These are phyloP conservation scores for Aspergillus novoparasiticus DNA, from an alignment of 2,329 filamentous ascomycete species.

Conservation along the genomic window DNA sequence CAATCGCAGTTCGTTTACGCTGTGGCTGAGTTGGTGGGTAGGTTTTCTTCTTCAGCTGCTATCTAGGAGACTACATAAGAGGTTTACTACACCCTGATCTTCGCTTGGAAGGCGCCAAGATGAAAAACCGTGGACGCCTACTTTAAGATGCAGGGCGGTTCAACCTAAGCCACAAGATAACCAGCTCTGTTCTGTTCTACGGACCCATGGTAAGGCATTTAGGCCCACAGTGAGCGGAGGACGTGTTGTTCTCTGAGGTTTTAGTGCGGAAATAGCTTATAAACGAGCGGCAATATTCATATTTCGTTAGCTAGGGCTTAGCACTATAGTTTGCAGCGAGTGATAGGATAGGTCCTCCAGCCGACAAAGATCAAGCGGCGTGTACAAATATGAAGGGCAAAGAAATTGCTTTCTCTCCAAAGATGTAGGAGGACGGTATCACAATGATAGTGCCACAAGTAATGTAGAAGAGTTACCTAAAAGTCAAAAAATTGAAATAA, in stretches of 20 bases:
- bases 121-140: background rate
- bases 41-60: background rate
- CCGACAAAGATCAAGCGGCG: background rate
- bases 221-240: background rate
- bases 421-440: conserved; percentile 7
- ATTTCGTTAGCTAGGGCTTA: conserved; percentile 6
- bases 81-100: background rate
- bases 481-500: conserved; percentile 14
- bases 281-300: conserved; percentile 11
- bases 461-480: conserved; percentile 6
- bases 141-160: background rate
- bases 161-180: background rate
- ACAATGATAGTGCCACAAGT: conserved; percentile 16
- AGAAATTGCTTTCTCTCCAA: background rate
- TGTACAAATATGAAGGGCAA: background rate
- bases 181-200: background rate
- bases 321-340: background rate
- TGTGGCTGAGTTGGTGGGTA: background rate
- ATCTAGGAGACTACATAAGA: background rate
- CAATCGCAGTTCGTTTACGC: background rate
- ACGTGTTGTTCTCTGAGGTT: background rate
- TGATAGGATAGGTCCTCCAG: background rate
- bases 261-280: background rate
- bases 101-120: background rate
- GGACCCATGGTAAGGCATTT: background rate